These are phyloP conservation scores for Venturia carpophila DNA, from an alignment of 2,329 filamentous ascomycete species.

Conservation along the genomic window DNA sequence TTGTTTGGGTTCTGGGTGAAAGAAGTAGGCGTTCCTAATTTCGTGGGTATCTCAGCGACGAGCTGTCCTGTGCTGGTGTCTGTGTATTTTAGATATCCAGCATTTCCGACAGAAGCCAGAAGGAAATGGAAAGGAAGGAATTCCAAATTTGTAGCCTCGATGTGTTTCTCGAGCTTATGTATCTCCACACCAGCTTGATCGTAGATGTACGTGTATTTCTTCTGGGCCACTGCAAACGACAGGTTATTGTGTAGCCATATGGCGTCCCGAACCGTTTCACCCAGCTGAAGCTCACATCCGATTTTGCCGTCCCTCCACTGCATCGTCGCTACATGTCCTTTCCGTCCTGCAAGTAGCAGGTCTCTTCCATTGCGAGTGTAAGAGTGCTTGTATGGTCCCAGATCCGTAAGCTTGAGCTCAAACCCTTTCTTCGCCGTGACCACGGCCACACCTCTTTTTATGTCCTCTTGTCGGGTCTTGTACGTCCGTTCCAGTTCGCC, in stretches of 20 bases:
- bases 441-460: slow-evolving; percentile 63
- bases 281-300: slow-evolving; percentile 82
- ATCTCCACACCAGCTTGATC: slow-evolving; percentile 84
- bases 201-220: slow-evolving; percentile 96
- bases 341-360: slow-evolving; percentile 75
- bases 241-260: slow-evolving; percentile 94
- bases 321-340: slow-evolving; percentile 93
- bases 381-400: slow-evolving; percentile 83
- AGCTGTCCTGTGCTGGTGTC: slow-evolving; percentile 90
- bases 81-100: slow-evolving; percentile 84
- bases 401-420: slow-evolving; percentile 66
- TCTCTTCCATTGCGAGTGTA: slow-evolving; percentile 86
- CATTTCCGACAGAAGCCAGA: slow-evolving; percentile 72
- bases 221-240: slow-evolving; percentile 90
- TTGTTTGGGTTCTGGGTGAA: slow-evolving; percentile 88
- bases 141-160: slow-evolving; percentile 87
- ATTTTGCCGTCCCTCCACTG: slow-evolving; percentile 91
- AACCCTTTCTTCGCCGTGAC: slow-evolving; percentile 90
- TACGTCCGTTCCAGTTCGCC: slow-evolving; percentile 84
- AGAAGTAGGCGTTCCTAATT: slow-evolving; percentile 73
- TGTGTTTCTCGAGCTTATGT: slow-evolving; percentile 82
- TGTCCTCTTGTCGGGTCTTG: slow-evolving; percentile 83
- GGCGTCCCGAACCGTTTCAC: slow-evolving; percentile 82
- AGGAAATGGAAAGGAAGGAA: slow-evolving; percentile 96
- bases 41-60: slow-evolving; percentile 77